Conservation (phyloP, 331 rosid species). For the Rosa hybrid region DNA sequence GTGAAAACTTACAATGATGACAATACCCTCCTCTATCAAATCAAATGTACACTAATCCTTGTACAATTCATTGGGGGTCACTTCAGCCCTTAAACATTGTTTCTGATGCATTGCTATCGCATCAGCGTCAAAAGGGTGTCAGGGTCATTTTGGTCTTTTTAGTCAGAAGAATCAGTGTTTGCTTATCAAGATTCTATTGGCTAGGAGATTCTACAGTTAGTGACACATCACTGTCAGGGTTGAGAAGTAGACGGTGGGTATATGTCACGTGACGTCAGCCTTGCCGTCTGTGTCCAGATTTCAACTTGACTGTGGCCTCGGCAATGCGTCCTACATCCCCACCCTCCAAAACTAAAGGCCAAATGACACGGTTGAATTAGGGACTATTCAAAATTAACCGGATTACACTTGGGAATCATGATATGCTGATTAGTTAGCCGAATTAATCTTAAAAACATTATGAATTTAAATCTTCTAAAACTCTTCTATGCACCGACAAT, state of each 20-base stretch:
- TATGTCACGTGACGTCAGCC: constrained; percentile 47
- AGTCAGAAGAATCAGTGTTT: constrained; percentile 15
- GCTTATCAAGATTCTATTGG: constrained; percentile 1
- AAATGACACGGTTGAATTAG: neutral
- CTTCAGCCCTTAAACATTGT: constrained; percentile 30
- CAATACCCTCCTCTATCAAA: constrained; percentile 39
- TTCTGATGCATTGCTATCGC: constrained; percentile 23
- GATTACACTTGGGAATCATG: no score
- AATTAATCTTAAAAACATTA: no score
- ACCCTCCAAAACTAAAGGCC: no score
- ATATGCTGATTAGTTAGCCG: no score
- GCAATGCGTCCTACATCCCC: neutral
- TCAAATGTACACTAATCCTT: constrained; percentile 37
- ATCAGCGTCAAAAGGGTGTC: constrained; percentile 12
- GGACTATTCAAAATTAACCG: neutral
- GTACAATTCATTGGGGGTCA: neutral
- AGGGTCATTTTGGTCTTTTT: constrained; percentile 50
- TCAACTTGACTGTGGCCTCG: constrained; percentile 13
- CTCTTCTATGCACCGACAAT: no score
- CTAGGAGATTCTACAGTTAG: neutral
- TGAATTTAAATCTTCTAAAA: no score
- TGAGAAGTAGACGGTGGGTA: constrained; percentile 17
- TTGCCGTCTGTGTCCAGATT: neutral
- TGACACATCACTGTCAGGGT: constrained; percentile 29
- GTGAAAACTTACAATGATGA: neutral